These are phyloP conservation scores for Ophiocordyceps camponoti-leonardi DNA, from an alignment of 2,329 filamentous ascomycete genomes.

Conservation along the genomic window DNA sequence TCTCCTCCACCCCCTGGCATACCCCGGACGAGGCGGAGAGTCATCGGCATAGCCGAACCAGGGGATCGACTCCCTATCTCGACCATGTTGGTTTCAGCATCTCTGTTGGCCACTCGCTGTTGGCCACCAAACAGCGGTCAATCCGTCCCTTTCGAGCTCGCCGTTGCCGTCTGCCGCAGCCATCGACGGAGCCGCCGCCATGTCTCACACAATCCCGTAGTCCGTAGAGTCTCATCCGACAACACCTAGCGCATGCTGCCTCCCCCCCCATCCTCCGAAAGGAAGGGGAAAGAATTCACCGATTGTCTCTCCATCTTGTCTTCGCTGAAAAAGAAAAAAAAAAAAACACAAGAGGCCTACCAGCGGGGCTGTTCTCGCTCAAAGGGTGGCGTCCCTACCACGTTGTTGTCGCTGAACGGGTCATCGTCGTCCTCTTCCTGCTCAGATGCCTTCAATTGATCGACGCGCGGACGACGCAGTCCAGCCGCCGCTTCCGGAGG, in stretches of 20 bases:
- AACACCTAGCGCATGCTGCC: neutral
- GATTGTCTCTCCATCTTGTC: neutral
- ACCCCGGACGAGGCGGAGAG: neutral
- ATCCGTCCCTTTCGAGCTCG: neutral
- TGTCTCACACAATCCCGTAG: neutral
- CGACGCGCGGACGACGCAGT: neutral
- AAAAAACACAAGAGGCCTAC: slow-evolving; percentile 3
- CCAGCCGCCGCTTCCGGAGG: neutral
- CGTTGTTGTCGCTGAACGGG: slow-evolving; percentile 74
- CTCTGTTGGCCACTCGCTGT: neutral
- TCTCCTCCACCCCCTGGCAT: neutral
- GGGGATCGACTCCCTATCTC: neutral
- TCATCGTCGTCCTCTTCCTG: slow-evolving; percentile 41
- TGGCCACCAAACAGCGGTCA: neutral
- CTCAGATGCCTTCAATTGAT: slow-evolving; percentile 7
- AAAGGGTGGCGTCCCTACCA: slow-evolving; percentile 25
- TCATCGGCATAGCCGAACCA: neutral
- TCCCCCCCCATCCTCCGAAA: neutral
- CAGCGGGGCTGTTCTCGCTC: slow-evolving; percentile 15
- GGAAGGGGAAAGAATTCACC: neutral
- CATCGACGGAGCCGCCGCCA: neutral
- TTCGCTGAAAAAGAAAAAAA: neutral
- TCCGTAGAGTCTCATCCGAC: neutral
- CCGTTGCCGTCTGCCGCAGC: neutral
- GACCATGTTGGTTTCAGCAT: neutral